Evolutionary conservation across 169 alveolate genomes (phyloP).

Genomic region (Plasmodium inui): DNA sequence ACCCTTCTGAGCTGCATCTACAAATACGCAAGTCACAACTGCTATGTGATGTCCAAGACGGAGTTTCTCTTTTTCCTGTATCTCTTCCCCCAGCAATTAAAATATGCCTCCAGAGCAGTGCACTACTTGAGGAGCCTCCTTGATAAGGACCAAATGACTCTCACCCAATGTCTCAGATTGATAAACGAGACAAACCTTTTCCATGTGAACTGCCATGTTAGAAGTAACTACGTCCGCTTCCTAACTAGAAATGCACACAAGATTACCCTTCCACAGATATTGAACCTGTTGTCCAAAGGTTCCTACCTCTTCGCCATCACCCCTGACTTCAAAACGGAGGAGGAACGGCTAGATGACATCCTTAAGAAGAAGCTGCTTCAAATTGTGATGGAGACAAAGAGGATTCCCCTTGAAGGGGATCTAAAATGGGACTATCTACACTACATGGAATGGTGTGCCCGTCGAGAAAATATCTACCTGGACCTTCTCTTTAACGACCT

Average conservation of each 20-base stretch:
- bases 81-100: constrained; percentile 39
- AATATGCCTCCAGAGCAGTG: constrained; percentile 7
- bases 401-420: not conserved
- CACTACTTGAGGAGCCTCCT: constrained; percentile 9
- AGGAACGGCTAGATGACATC: not conserved
- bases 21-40: constrained; percentile 32
- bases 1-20: constrained; percentile 31
- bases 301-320: constrained; percentile 15
- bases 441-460: not conserved
- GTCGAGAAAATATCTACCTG: not conserved
- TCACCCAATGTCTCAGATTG: constrained; percentile 3
- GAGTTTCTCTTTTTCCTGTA: constrained; percentile 28
- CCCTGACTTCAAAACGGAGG: not conserved
- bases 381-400: not conserved
- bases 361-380: not conserved
- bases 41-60: constrained; percentile 10
- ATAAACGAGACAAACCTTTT: constrained; percentile 19
- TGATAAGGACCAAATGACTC: not conserved
- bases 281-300: constrained; percentile 1
- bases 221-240: not conserved
- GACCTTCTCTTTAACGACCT: constrained; percentile 23
- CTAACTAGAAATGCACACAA: constrained; percentile 18
- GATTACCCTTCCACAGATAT: not conserved
- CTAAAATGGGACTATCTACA: constrained; percentile 16
- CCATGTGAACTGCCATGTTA: constrained; percentile 8